Evolutionary conservation across 1,284 basidiomycete genomes (phyloP), one percentile per base, ranked within the genome.

Genomic region (Xerocomus amazonicus): DNA sequence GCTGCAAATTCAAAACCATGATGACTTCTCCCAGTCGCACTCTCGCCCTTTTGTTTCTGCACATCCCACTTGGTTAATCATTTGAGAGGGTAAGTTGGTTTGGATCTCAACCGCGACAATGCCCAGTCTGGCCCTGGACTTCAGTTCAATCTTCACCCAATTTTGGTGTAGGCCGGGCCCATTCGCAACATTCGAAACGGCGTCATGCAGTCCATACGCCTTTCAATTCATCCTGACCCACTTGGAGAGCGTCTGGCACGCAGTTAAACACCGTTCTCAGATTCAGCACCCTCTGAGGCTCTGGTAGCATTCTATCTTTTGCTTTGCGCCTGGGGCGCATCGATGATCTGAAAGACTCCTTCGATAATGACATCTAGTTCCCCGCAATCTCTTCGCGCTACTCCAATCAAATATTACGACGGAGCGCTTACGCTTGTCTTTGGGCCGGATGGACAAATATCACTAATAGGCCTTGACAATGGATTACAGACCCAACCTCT

Each of bases 261-360:
- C 47, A 37, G 17, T 28, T 29, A 6, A 9, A 35, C 46, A 35
- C 38, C 45, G 44, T 47, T 53, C 50, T 12, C 40, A 38, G 10
- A 35, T 17, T 12, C 9, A 26, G 6, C 29, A 33, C 32, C 45
- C 49, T 35, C 44, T 50, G 38, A 47, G 51, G 37, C 54, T 50
- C 60, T 50, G 57, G 55, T 56, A 59, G 36, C 16, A 48, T 46
- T 50, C 43, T 41, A 9, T 50, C 32, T 33, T 35, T 27, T 45
- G 34, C 9, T 50, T 46, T 55, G 62, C 61, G 62, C 62, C 62
- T 46, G 65, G 62, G 43, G 62, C 62, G 63, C 59, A 43, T 53
- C 50, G 28, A 62, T 65, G 60, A 60, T 55, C 43, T 55, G 28
- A 48, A 43, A 19, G 3, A 19, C 41, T 29, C 8, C 44, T 8